Evolutionary conservation across 371 early-diverging fungal genomes (phyloP).

Genomic region (Mortierella sp.): DNA sequence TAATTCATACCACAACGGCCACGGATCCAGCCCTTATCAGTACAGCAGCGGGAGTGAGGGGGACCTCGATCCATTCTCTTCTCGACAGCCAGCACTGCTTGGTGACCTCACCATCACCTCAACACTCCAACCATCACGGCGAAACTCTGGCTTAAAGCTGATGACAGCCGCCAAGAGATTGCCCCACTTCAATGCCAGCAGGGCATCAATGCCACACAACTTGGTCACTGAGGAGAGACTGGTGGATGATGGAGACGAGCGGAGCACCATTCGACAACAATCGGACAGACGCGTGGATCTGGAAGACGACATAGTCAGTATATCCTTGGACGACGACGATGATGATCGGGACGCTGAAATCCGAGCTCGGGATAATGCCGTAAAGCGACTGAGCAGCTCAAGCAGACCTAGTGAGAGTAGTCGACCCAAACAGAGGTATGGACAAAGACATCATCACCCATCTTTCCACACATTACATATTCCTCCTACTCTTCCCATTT

Average conservation of each 20-base stretch:
- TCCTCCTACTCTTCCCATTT: background rate
- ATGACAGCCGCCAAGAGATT: slow-evolving; percentile 49
- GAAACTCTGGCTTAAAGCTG: slow-evolving; percentile 52
- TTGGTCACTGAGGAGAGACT: slow-evolving; percentile 34
- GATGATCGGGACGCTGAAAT: slow-evolving; percentile 24
- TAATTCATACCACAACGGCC: slow-evolving; percentile 12
- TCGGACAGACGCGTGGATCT: slow-evolving; percentile 18
- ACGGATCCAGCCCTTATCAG: slow-evolving; percentile 12
- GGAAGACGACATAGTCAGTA: slow-evolving; percentile 30
- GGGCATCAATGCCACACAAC: slow-evolving; percentile 31
- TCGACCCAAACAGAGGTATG: slow-evolving; percentile 45
- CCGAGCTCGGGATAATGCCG: slow-evolving; percentile 31
- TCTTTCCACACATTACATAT: background rate
- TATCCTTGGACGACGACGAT: slow-evolving; percentile 27
- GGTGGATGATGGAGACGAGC: slow-evolving; percentile 36
- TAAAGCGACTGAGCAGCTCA: slow-evolving; percentile 25
- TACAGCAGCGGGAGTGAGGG: slow-evolving; percentile 52
- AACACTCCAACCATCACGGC: slow-evolving; percentile 24
- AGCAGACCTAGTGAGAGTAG: slow-evolving; percentile 23
- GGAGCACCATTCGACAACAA: background rate
- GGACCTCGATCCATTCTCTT: slow-evolving; percentile 23
- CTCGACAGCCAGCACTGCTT: slow-evolving; percentile 29
- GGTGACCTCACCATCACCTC: slow-evolving; percentile 18
- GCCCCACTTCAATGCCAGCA: slow-evolving; percentile 31
- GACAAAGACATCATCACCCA: background rate